These are phyloP conservation scores for Epithele typhae DNA, from an alignment of 768 basidiomycete species.

Conservation along the genomic window DNA sequence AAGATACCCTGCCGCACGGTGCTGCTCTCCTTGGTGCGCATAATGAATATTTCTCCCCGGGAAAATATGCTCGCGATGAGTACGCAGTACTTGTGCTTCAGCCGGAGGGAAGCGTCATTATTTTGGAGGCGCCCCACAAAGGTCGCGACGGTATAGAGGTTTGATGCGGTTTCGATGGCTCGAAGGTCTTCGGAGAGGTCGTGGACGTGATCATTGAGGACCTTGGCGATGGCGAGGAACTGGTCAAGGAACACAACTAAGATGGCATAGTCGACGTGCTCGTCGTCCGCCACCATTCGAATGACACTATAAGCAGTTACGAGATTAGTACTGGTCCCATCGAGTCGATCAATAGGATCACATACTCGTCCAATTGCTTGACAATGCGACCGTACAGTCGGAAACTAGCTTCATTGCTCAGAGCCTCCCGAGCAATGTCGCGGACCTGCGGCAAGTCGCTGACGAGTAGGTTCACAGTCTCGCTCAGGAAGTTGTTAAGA, in stretches of 20 bases:
- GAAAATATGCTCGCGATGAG: constrained; percentile 67
- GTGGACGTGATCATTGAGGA: constrained; percentile 70
- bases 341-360: neutral
- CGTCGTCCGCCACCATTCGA: constrained; percentile 44
- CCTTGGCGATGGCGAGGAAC: constrained; percentile 72
- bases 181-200: constrained; percentile 51
- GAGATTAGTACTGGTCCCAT: neutral
- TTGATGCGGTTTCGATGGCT: constrained; percentile 59
- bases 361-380: constrained; percentile 71
- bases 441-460: constrained; percentile 61
- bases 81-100: constrained; percentile 72
- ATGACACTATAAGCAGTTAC: constrained; percentile 39
- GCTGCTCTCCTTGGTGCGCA: constrained; percentile 58
- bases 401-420: constrained; percentile 76
- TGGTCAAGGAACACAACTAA: constrained; percentile 68
- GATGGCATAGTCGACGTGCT: constrained; percentile 39
- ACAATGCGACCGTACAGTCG: constrained; percentile 64
- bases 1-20: constrained; percentile 64
- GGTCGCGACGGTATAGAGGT: constrained; percentile 43
- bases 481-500: constrained; percentile 60
- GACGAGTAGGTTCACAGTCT: constrained; percentile 66
- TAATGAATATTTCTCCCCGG: constrained; percentile 52
- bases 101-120: constrained; percentile 44
- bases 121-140: constrained; percentile 62
- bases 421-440: constrained; percentile 76